A percentile compares a stretch with the other conserved stretches of the same genome.
Conservation (phyloP, 2,329 filamentous ascomycete genomes). For the Helotiales sp. region DNA sequence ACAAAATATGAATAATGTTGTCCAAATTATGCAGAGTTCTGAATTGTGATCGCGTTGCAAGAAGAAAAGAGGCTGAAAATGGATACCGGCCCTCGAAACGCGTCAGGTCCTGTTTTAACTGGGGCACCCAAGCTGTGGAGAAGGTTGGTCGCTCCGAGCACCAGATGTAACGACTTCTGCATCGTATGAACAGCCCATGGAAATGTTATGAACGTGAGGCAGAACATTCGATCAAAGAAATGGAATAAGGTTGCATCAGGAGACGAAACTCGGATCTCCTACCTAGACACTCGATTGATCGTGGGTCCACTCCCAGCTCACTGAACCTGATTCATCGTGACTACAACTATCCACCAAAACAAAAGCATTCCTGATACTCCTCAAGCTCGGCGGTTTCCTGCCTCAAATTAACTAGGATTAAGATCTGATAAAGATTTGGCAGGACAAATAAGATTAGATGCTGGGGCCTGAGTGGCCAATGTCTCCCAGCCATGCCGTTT, state of each 20-base stretch:
- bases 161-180: not conserved
- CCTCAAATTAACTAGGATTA: slow-evolving; percentile 24
- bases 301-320: not conserved
- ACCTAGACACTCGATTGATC: not conserved
- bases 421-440: slow-evolving; percentile 36
- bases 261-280: slow-evolving; percentile 2
- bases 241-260: not conserved
- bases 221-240: not conserved
- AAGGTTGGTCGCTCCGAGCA: not conserved
- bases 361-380: slow-evolving; percentile 13
- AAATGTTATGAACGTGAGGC: not conserved
- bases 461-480: slow-evolving; percentile 7
- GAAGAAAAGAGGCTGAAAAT: not conserved
- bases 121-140: not conserved
- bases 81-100: not conserved
- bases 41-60: not conserved
- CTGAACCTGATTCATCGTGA: slow-evolving; percentile 28
- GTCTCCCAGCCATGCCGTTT: slow-evolving; percentile 17
- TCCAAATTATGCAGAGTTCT: not conserved
- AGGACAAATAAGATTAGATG: slow-evolving; percentile 12
- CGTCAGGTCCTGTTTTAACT: not conserved
- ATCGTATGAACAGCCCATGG: not conserved
- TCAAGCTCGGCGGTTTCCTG: slow-evolving; percentile 1
- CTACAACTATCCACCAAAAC: slow-evolving; percentile 27
- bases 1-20: not conserved